Evolutionary conservation across 2,329 filamentous ascomycete genomes (phyloP).

Genomic region (Rugonectria rugulosa): DNA sequence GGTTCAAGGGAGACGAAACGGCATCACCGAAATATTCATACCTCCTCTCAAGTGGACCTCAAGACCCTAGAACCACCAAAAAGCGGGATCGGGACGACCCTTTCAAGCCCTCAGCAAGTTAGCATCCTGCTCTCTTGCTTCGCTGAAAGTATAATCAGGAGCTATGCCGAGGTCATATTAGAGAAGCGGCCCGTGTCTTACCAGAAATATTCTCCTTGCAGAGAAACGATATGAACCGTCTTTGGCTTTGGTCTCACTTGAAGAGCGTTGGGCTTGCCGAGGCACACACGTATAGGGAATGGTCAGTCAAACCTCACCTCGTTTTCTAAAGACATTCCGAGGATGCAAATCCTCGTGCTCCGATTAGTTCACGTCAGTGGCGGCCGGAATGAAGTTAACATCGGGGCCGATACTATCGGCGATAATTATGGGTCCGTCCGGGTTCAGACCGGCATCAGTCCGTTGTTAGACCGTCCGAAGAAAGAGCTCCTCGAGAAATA

Average conservation of each 20-base stretch:
- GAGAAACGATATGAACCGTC: no score
- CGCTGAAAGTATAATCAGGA: neutral
- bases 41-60: neutral
- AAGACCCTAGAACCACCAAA: neutral
- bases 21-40: neutral
- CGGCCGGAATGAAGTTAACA: constrained; percentile 3
- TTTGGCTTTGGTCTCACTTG: no score
- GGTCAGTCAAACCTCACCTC: no score
- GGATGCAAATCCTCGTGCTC: no score
- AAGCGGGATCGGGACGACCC: constrained; percentile 1
- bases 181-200: no score
- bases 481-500: no score
- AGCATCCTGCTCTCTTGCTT: neutral
- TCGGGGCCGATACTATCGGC: neutral
- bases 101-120: neutral
- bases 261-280: no score
- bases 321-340: no score
- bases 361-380: neutral
- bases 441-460: neutral
- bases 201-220: no score
- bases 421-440: constrained; percentile 8
- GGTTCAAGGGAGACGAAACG: neutral
- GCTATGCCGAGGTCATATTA: no score
- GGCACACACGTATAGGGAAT: no score
- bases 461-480: no score